Percentiles rank a stretch among this genome's conserved stretches.
Evolutionary conservation across 331 rosid species (phyloP).

Genomic region (Spiraea crenata): DNA sequence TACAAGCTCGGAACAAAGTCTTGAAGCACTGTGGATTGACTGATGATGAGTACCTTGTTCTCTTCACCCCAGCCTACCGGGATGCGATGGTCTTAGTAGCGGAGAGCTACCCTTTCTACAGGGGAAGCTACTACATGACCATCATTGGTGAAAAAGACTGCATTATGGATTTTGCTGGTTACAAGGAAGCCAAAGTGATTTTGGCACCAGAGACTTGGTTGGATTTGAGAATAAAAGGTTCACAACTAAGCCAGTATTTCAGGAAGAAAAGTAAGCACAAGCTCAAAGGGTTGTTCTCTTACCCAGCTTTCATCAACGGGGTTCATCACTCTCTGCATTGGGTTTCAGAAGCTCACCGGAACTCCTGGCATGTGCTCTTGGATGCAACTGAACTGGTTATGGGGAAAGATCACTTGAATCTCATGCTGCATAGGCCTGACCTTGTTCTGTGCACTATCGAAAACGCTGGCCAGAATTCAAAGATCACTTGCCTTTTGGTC

Average conservation of each 20-base stretch:
- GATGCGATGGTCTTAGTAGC: conserved; percentile 85
- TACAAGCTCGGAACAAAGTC: conserved; percentile 72
- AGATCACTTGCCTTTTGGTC: conserved; percentile 73
- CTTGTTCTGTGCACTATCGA: conserved; percentile 68
- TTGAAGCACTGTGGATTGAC: conserved; percentile 76
- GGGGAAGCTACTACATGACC: conserved; percentile 69
- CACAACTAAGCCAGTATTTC: conserved; percentile 80
- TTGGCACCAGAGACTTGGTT: conserved; percentile 69
- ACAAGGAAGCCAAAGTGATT: conserved; percentile 70
- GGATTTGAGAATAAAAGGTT: conserved; percentile 84
- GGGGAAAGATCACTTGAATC: conserved; percentile 56
- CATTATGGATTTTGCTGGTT: conserved; percentile 64
- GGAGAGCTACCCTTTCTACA: conserved; percentile 77
- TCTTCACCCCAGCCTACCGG: conserved; percentile 63
- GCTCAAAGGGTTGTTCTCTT: conserved; percentile 75
- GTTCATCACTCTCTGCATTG: conserved; percentile 62
- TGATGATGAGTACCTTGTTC: conserved; percentile 72
- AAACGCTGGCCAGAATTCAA: conserved; percentile 63
- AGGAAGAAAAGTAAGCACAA: conserved; percentile 66
- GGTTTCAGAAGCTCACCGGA: conserved; percentile 83
- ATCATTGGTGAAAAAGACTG: conserved; percentile 50
- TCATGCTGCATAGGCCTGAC: conserved; percentile 75
- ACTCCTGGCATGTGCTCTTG: conserved; percentile 82
- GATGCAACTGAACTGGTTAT: conserved; percentile 68
- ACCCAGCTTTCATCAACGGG: conserved; percentile 64